Base-by-base conservation (phyloP, 371 early-diverging fungal species). In the Sanchytrium tribonematis region DNA sequence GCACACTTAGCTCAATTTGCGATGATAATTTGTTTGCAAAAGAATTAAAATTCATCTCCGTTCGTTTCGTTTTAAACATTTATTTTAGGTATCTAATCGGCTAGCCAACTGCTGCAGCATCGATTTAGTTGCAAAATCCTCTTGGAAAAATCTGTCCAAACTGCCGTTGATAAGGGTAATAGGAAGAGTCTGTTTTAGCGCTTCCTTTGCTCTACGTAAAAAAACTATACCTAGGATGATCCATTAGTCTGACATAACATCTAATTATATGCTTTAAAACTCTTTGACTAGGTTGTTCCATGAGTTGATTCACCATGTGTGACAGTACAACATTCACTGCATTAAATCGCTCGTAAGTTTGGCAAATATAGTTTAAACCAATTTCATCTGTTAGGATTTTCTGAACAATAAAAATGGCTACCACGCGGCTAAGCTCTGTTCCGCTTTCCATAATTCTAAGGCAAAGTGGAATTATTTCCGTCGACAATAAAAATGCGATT, bases 371-470 rank as follows among this genome's bases (percentile, higher is more conserved):
- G 73, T 85, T 87, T 69, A 98, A 83, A 0, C 99, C 98, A 74
- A 90, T 86, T 66, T 91, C 91, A 75, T 90, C 94, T 70, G 89
- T 78, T 29, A 98, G 82, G 68, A 97, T 95, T 73, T 92, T 89
- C 77, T 95, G 93, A 69, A 98, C 91, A 69, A 98, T 94, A 76
- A 95, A 91, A 30, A 91, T 93, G 29, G 98, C 96, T 66, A 86
- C 82, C 82, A 82, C 48, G 5, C 22, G 30, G 66, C 93, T 91
- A 29, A 93, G 83, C 75, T 95, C 94, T 69, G 86, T 85, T 29
- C 97, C 98, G 28, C 88, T 88, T 74, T 97, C 97, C 93, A 97
- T 94, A 73, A 93, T 97, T 71, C 95, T 86, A 28, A 98, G 83
- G 76, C 96, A 93, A 5, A 98, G 84, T 0, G 98, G 98, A 70